Conservation (phyloP, 2,329 filamentous ascomycete species). For the Claviceps sp. region DNA sequence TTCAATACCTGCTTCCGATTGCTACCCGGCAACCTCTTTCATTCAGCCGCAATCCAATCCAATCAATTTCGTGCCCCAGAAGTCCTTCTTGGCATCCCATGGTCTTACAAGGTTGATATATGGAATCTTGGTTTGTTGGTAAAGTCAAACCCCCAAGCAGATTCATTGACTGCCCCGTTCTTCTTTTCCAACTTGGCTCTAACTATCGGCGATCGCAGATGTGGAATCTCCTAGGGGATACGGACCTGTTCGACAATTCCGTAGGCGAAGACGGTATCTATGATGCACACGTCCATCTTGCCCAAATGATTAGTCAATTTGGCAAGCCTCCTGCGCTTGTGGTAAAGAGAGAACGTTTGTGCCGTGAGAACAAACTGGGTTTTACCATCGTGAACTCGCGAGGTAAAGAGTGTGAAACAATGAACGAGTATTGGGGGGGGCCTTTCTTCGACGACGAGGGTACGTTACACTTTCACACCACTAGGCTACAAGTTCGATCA, state of each 20-base stretch:
- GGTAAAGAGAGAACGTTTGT: slow-evolving; percentile 8
- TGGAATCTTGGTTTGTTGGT: slow-evolving; percentile 12
- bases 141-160: not conserved
- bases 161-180: not conserved
- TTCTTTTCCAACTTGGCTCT: not conserved
- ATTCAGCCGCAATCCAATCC: slow-evolving; percentile 11
- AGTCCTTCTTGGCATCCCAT: slow-evolving; percentile 1
- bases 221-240: not conserved
- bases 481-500: too few species aligned
- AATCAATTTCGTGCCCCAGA: slow-evolving; percentile 12
- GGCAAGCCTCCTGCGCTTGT: slow-evolving; percentile 7
- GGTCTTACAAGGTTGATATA: slow-evolving; percentile 10
- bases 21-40: not conserved
- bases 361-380: slow-evolving; percentile 2
- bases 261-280: slow-evolving; percentile 11
- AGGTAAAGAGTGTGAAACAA: slow-evolving; percentile 3
- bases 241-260: slow-evolving; percentile 7
- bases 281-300: slow-evolving; percentile 12
- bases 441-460: slow-evolving; percentile 9
- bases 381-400: not conserved
- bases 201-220: slow-evolving; percentile 8
- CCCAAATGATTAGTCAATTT: slow-evolving; percentile 10
- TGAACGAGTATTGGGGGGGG: slow-evolving; percentile 12
- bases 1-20: not conserved
- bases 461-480: not conserved